Conservation (phyloP, 768 basidiomycete genomes). For the Boletus sensibilis region DNA sequence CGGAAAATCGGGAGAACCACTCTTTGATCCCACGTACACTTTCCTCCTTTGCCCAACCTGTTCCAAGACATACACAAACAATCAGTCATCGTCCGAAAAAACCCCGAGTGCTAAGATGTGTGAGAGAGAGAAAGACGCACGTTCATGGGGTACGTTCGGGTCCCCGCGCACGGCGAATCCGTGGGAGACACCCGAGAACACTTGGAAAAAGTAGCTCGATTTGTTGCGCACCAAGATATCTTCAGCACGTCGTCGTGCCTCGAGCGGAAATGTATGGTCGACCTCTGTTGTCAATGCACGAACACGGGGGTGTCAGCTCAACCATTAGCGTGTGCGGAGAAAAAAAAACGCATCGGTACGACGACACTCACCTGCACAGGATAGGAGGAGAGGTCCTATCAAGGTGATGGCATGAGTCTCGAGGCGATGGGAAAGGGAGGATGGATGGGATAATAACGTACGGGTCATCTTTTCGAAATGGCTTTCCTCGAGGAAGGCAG, state of each 20-base stretch:
- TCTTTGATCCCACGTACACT: conserved; percentile 45
- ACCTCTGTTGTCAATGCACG: conserved; percentile 36
- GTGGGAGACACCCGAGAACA: conserved; percentile 46
- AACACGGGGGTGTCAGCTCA: background rate
- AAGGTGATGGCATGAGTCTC: background rate
- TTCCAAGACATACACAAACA: background rate
- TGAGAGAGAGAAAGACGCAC: conserved; percentile 8
- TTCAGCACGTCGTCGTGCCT: conserved; percentile 52
- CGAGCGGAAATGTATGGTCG: conserved; percentile 49
- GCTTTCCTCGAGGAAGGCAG: conserved; percentile 48
- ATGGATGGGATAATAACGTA: conserved; percentile 24
- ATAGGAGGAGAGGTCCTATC: conserved; percentile 21
- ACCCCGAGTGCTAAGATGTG: background rate
- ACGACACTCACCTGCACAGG: conserved; percentile 21
- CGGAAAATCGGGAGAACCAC: conserved; percentile 39
- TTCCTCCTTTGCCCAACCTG: conserved; percentile 62
- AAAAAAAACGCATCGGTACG: background rate
- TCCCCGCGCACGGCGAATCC: conserved; percentile 24
- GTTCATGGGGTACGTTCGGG: conserved; percentile 13
- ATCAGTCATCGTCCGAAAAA: background rate
- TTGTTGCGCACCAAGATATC: conserved; percentile 50
- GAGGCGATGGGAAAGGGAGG: background rate
- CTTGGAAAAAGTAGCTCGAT: conserved; percentile 51
- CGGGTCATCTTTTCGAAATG: conserved; percentile 50
- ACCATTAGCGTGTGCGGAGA: background rate